Conservation (phyloP, 164 flowering plant species). For the Nymphaea colorata region DNA sequence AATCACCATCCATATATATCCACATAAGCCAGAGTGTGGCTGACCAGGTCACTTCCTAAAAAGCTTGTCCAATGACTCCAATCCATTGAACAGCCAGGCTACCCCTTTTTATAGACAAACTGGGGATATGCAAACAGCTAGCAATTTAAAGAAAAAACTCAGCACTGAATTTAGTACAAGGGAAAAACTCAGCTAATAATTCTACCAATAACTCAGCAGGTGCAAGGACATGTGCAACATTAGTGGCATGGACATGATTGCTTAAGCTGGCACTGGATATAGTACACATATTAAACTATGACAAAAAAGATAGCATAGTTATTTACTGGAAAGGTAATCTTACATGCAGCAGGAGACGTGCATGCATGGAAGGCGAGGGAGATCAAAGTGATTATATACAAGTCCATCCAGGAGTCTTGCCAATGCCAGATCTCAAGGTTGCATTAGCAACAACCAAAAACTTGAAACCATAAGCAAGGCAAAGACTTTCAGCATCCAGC, state of each 20-base stretch:
- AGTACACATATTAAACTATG: neutral
- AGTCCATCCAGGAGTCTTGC: neutral
- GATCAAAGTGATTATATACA: neutral
- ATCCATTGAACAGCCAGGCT: no score
- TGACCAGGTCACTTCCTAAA: no score
- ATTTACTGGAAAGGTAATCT: neutral
- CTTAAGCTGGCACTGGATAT: neutral
- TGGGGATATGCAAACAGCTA: no score
- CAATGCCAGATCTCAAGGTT: neutral
- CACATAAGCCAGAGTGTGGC: no score
- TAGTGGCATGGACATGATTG: neutral
- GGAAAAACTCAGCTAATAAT: no score
- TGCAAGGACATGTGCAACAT: neutral
- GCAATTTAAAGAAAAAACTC: no score
- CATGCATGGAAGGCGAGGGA: neutral
- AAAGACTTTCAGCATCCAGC: neutral
- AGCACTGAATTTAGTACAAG: no score
- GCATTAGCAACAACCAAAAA: neutral
- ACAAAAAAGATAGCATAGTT: constrained; percentile 7
- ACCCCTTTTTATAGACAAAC: no score
- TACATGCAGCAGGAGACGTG: neutral
- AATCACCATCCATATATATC: no score
- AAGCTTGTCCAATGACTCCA: no score
- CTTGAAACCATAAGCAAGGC: neutral
- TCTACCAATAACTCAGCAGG: neutral